Base-by-base conservation (phyloP, 139 green algal genomes). In the Nannochloris sp. region DNA sequence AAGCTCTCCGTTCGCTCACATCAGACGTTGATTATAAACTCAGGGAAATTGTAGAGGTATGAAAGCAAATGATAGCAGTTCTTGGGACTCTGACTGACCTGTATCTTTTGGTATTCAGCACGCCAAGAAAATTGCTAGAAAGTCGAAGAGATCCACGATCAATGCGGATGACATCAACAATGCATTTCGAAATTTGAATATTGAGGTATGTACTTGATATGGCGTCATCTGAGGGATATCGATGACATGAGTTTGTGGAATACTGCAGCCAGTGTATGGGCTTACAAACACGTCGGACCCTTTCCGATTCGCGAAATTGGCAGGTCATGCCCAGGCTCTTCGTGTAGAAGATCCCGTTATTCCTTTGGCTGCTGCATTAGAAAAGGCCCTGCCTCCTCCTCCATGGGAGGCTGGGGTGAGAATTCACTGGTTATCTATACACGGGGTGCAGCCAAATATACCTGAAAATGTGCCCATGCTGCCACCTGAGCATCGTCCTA, bases 1-100 rank as follows among this genome's bases (percentile, higher is more conserved):
- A 87, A 6, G 85, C 85, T 26, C 77, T 78, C 0, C 73, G 78
- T 53, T 70, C 71, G 14, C 69, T 94, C 4, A 75, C 82, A 13
- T 84, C 88, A 23, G 85, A 97, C 55, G 87, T 96, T 13, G 91
- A 97, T 49, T 93, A 94, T 62, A 69, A 87, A 0, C 40, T 96
- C 62, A 79, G 91, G 4, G 89, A 96, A 60, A 76, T 96, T 28
- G 82, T 96, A 20, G 90, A 96, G 84, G 82, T 88, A 48, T 29
- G 33, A 57, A 25, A 59, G 29, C 57, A 49, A 11, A 49, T 63
- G 58, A 23, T 64, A 16, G 14, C 1, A 64, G 23, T 51, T 17
- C 57, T 4, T 58, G 58, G 12, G 58, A 12, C 58, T 20, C 8
- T 30, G 4, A 29, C 50, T 33, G 12, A 29, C 25, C 43, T 57